phyloP scores from a whole-genome alignment of 805 yeast genomes.

The Nakazawaea ambrosiae region DNA sequence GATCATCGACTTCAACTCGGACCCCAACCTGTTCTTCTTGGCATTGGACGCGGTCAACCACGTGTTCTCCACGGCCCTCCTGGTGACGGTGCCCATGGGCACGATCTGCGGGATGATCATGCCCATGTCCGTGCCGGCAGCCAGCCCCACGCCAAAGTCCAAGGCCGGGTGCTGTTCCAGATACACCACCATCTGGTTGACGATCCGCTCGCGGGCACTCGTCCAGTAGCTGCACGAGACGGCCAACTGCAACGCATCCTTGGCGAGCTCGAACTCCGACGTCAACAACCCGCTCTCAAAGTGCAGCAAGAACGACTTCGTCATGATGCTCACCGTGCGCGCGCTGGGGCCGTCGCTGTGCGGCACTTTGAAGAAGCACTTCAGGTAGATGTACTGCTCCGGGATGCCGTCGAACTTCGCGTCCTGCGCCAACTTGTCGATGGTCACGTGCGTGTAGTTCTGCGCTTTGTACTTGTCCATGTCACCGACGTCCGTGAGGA shows the following conservation, averaged over 20 bases:
- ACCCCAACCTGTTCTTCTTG: slow-evolving; percentile 77
- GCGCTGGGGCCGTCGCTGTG: slow-evolving; percentile 78
- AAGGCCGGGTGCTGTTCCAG: slow-evolving; percentile 21
- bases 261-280: slow-evolving; percentile 67
- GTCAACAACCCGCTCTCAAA: slow-evolving; percentile 70
- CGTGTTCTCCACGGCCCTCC: slow-evolving; percentile 94
- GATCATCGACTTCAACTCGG: slow-evolving; percentile 84
- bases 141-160: slow-evolving; percentile 14
- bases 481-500: slow-evolving; percentile 46
- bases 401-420: slow-evolving; percentile 12
- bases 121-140: slow-evolving; percentile 32
- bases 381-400: slow-evolving; percentile 9
- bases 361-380: slow-evolving; percentile 60
- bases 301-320: slow-evolving; percentile 63
- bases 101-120: slow-evolving; percentile 78
- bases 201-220: slow-evolving; percentile 79
- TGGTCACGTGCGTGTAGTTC: slow-evolving; percentile 26
- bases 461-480: slow-evolving; percentile 26
- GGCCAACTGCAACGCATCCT: slow-evolving; percentile 70
- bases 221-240: slow-evolving; percentile 89
- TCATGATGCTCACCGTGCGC: slow-evolving; percentile 68
- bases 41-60: slow-evolving; percentile 98
- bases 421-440: slow-evolving; percentile 13
- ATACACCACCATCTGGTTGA: slow-evolving; percentile 78
- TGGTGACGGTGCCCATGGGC: slow-evolving; percentile 94